Evolutionary conservation across 192 early-diverging fungal genomes (phyloP).

Genomic region (Spizellomyces sp.): DNA sequence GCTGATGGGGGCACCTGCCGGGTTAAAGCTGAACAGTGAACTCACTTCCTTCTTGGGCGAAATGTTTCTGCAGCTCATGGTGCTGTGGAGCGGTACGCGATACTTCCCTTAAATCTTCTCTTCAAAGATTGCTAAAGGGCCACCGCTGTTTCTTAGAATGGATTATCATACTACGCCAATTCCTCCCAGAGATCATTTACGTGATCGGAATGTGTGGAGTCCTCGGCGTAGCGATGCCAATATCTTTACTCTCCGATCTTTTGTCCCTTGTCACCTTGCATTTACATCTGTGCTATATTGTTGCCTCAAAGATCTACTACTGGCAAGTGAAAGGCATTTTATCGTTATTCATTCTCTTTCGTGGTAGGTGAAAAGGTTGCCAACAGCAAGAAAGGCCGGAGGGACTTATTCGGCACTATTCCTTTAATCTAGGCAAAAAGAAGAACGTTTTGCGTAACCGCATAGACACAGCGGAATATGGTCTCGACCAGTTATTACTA

Average conservation of each 20-base stretch:
- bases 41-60: conserved; percentile 87
- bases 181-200: conserved; percentile 63
- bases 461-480: conserved; percentile 92
- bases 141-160: conserved; percentile 27
- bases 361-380: conserved; percentile 56
- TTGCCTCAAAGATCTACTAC: conserved; percentile 89
- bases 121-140: background rate
- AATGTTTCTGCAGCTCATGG: conserved; percentile 85
- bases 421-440: conserved; percentile 64
- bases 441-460: conserved; percentile 86
- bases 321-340: conserved; percentile 87
- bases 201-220: conserved; percentile 74
- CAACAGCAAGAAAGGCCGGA: conserved; percentile 2
- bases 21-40: conserved; percentile 94
- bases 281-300: conserved; percentile 93
- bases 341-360: conserved; percentile 90
- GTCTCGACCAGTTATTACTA: conserved; percentile 90
- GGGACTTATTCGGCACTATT: background rate
- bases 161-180: conserved; percentile 22
- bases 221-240: conserved; percentile 82
- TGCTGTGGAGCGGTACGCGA: conserved; percentile 75
- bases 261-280: conserved; percentile 85
- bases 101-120: background rate
- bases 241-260: conserved; percentile 83
- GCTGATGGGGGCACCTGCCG: conserved; percentile 91